Percentiles rank a stretch among this genome's conserved stretches.
Evolutionary conservation across 2,329 filamentous ascomycete genomes (phyloP).

Genomic region (Penicillium decumbens): DNA sequence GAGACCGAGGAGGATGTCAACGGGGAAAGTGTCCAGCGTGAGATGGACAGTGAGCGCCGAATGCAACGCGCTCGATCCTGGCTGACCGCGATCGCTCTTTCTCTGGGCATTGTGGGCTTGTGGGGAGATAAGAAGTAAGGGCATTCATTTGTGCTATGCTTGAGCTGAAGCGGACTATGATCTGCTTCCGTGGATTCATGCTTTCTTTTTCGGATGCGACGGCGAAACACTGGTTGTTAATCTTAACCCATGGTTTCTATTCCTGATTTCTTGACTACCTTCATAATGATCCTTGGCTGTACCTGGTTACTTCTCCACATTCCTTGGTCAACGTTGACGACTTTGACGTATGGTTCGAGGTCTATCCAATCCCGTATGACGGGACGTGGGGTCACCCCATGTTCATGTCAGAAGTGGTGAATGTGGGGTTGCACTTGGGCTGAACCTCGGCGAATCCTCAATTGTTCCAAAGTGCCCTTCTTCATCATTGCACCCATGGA

Average conservation of each 20-base stretch:
- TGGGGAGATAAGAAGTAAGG: slow-evolving; percentile 42
- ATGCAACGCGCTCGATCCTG: slow-evolving; percentile 38
- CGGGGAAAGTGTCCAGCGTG: slow-evolving; percentile 43
- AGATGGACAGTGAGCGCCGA: slow-evolving; percentile 42
- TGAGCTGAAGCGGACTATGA: neutral
- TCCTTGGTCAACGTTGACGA: neutral
- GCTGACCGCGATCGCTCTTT: slow-evolving; percentile 41
- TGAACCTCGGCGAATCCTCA: slow-evolving; percentile 7
- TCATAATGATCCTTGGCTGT: neutral
- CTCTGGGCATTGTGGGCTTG: slow-evolving; percentile 46
- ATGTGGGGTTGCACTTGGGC: slow-evolving; percentile 22
- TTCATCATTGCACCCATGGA: neutral
- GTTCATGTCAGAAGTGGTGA: too few species aligned
- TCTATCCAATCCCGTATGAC: neutral
- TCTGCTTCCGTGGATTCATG: neutral
- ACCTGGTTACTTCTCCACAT: neutral
- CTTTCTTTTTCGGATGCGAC: neutral
- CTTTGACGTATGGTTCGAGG: neutral
- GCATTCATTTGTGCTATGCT: neutral
- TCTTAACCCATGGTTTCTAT: neutral
- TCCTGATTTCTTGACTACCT: neutral
- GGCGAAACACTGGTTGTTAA: slow-evolving; percentile 9
- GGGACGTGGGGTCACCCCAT: too few species aligned
- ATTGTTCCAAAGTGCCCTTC: neutral
- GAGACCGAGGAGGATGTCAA: slow-evolving; percentile 41